Percentiles rank a stretch among this genome's conserved stretches.
Conservation (phyloP, 495 filamentous ascomycete species). For the Xylaria cubensis region DNA sequence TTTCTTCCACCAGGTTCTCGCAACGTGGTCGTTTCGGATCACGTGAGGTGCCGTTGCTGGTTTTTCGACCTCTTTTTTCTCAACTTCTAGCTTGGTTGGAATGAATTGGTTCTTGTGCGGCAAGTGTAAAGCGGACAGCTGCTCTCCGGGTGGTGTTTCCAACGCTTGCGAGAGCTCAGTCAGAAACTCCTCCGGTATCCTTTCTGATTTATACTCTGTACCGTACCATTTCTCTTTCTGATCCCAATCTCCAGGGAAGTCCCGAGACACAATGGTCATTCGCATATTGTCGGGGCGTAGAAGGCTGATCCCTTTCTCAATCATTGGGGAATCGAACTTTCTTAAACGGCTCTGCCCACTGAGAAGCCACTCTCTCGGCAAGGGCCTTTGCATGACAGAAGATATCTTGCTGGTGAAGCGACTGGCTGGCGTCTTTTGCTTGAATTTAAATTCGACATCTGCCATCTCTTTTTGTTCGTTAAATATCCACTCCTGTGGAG, state of each 20-base stretch:
- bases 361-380: slow-evolving; percentile 85
- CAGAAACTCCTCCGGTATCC: slow-evolving; percentile 79
- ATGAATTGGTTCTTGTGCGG: slow-evolving; percentile 97
- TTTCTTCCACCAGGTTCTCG: slow-evolving; percentile 97
- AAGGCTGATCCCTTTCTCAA: slow-evolving; percentile 76
- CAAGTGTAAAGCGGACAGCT: slow-evolving; percentile 77
- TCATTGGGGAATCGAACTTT: slow-evolving; percentile 76
- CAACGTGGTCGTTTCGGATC: slow-evolving; percentile 82
- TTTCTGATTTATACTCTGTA: slow-evolving; percentile 87
- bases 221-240: slow-evolving; percentile 97
- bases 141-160: slow-evolving; percentile 59
- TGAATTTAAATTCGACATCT: slow-evolving; percentile 93
- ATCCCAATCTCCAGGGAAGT: slow-evolving; percentile 84
- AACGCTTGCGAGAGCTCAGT: slow-evolving; percentile 69
- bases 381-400: slow-evolving; percentile 85
- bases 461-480: slow-evolving; percentile 87
- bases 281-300: slow-evolving; percentile 90
- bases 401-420: slow-evolving; percentile 85
- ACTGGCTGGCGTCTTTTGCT: slow-evolving; percentile 87
- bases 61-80: slow-evolving; percentile 84
- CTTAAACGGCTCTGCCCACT: slow-evolving; percentile 73
- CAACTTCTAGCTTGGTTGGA: slow-evolving; percentile 89
- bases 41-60: slow-evolving; percentile 79
- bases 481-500: slow-evolving; percentile 91
- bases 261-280: slow-evolving; percentile 78